Evolutionary conservation across 148 eudicot genomes (phyloP).

Genomic region (Rhododendron vialii): DNA sequence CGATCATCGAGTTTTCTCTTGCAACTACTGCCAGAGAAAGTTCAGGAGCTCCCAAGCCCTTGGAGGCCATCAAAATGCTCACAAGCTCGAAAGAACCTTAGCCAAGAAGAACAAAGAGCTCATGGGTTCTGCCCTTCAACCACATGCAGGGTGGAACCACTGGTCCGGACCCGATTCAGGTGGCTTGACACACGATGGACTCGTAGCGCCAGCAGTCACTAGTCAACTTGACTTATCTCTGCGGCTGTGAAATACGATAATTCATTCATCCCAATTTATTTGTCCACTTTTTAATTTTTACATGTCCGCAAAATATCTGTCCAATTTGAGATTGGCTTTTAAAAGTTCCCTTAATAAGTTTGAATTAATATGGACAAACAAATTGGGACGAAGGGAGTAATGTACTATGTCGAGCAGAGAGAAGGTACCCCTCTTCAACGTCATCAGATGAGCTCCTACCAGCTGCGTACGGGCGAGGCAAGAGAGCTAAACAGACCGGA

Average conservation of each 20-base stretch:
- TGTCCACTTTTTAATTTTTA: neutral
- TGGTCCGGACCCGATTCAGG: conserved; percentile 7
- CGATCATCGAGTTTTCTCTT: conserved; percentile 50
- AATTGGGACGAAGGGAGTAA: neutral
- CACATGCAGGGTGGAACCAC: conserved; percentile 9
- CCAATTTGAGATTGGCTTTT: neutral
- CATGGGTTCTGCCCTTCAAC: conserved; percentile 15
- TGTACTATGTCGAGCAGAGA: neutral
- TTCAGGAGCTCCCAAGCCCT: conserved; percentile 75
- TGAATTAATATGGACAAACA: neutral
- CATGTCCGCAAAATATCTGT: neutral
- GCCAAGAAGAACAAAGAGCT: conserved; percentile 58
- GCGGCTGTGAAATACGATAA: conserved; percentile 28
- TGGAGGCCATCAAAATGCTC: conserved; percentile 89
- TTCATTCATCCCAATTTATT: neutral
- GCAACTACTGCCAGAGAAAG: conserved; percentile 66
- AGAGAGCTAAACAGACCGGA: neutral
- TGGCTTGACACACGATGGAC: neutral
- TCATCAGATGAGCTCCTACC: neutral
- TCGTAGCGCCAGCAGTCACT: conserved; percentile 12
- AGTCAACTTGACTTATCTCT: conserved; percentile 53
- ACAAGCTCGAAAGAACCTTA: conserved; percentile 67
- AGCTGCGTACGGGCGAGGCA: neutral
- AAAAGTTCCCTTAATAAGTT: no score
- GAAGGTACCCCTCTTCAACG: neutral